Evolutionary conservation across 139 green algal species (phyloP).

Genomic region (Chlorella sorokiniana): DNA sequence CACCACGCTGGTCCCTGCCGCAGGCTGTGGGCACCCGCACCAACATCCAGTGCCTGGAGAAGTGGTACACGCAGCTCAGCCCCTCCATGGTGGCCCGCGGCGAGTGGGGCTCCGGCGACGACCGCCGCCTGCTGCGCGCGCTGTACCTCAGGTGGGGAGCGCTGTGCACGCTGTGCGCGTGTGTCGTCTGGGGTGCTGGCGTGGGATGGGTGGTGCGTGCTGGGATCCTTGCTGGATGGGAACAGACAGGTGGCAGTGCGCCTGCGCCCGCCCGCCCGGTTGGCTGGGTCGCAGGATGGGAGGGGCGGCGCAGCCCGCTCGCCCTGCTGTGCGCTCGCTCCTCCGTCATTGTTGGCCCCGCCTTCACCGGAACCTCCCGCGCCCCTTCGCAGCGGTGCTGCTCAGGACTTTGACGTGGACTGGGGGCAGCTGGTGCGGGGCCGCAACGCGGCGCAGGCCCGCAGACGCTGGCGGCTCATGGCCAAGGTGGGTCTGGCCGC

Average conservation of each 20-base stretch:
- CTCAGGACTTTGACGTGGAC: slow-evolving; percentile 58
- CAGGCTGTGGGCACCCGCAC: slow-evolving; percentile 47
- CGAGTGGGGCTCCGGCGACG: slow-evolving; percentile 72
- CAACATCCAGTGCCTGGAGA: slow-evolving; percentile 53
- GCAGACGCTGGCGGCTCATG: slow-evolving; percentile 73
- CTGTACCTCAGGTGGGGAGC: slow-evolving; percentile 39
- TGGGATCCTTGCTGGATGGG: background rate
- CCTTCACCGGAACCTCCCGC: background rate
- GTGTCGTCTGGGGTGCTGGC: background rate
- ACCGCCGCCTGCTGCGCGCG: slow-evolving; percentile 61
- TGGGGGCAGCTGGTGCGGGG: slow-evolving; percentile 61
- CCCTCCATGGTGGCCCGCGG: slow-evolving; percentile 67
- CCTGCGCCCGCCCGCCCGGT: too few relatives aligned
- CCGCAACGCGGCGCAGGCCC: slow-evolving; percentile 42
- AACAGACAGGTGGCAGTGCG: too few relatives aligned
- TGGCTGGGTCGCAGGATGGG: too few relatives aligned
- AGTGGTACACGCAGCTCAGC: slow-evolving; percentile 61
- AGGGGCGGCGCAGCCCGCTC: too few relatives aligned
- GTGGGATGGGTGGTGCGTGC: background rate
- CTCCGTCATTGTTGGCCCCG: background rate
- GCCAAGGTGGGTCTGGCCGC: slow-evolving; percentile 33
- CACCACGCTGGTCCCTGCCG: background rate
- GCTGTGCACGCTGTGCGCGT: background rate
- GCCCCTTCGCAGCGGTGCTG: background rate
- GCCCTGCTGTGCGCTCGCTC: too few relatives aligned